Percentiles rank a stretch among this genome's conserved stretches.
These are phyloP conservation scores for Amaranthus palmeri DNA, from an alignment of 148 eudicot genomes.

Conservation along the genomic window DNA sequence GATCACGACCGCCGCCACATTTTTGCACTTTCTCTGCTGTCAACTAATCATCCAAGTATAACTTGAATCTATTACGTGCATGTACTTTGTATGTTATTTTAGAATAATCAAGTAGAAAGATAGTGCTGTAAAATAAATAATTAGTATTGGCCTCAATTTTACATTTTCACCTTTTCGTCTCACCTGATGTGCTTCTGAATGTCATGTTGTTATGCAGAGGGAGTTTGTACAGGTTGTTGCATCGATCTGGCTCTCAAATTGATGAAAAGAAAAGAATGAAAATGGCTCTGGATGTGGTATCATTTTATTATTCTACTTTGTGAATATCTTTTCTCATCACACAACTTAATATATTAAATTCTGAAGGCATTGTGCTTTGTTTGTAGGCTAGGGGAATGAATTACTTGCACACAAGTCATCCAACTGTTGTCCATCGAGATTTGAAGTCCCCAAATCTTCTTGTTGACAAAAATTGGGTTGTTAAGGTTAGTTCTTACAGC, in stretches of 20 bases:
- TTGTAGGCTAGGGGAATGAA: conserved; percentile 98
- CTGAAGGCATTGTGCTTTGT: conserved; percentile 13
- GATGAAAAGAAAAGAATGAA: conserved; percentile 80
- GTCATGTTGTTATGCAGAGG: conserved; percentile 53
- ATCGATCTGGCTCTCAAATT: conserved; percentile 69
- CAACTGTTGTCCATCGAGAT: conserved; percentile 92
- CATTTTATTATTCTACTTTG: conserved; percentile 10
- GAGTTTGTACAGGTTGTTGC: conserved; percentile 80
- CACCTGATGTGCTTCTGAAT: background rate
- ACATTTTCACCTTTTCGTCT: background rate
- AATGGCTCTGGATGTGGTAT: conserved; percentile 99
- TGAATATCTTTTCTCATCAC: background rate
- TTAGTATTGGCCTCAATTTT: no score
- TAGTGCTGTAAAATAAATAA: background rate
- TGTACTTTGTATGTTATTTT: background rate
- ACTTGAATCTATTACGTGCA: background rate
- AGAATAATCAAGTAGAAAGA: background rate
- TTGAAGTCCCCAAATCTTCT: conserved; percentile 94
- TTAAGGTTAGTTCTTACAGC: conserved; percentile 59
- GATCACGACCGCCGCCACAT: no score
- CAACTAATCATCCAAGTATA: background rate
- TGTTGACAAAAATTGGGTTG: conserved; percentile 94
- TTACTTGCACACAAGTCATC: conserved; percentile 88
- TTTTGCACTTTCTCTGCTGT: no score
- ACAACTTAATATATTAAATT: conserved; percentile 4